Base-by-base conservation (phyloP, 2,329 filamentous ascomycete species). In the Rosellinia necatrix region DNA sequence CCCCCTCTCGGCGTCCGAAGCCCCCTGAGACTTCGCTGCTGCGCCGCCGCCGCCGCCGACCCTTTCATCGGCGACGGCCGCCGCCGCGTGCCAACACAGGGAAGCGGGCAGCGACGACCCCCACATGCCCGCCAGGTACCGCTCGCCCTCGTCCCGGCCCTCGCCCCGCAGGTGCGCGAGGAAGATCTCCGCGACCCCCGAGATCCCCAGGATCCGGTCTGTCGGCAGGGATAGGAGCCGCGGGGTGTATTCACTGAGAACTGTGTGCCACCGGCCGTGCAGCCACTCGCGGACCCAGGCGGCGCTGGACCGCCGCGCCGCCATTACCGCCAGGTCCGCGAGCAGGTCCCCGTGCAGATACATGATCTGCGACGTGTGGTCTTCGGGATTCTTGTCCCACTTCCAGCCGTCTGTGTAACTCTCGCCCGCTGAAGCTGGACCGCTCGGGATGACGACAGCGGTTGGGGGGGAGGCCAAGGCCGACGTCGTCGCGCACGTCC, bases 201-300 rank as follows among this genome's bases (percentile, higher is more conserved):
- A 55, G 4, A 55, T 55, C 1, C 22, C 52, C n/a, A 55, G 13
- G 6, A 49, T 49, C 10, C 44, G 52, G 22, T 55, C 52, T 49
- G 52, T 55, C 9, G 44, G 30, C 30, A 49, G 38, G 5, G 52
- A 44, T 15, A 55, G 19, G 3, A 49, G 30, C n/a, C 52, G 44
- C 9, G 37, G 30, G 13, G 52, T 55, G 25, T 55, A 55, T 25
- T 43, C 38, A n/a, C 5, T 15, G 5, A 55, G 13, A 3, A 55
- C 21, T n/a, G 30, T 32, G 19, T 55, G 24, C 46, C 51, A 55
- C 25, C 52, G 38, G 24, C 22, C 38, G 15, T 55, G 37, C 22
- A 48, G 13, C 32, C 19, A 42, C 1, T 53, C 51, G 10, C 35
- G 19, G 1, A 42, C 17, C 50, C 41, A 53, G 12, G 43, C 27